Base-by-base conservation (phyloP, 768 basidiomycete genomes). In the Omphalotus guepiniiformis region DNA sequence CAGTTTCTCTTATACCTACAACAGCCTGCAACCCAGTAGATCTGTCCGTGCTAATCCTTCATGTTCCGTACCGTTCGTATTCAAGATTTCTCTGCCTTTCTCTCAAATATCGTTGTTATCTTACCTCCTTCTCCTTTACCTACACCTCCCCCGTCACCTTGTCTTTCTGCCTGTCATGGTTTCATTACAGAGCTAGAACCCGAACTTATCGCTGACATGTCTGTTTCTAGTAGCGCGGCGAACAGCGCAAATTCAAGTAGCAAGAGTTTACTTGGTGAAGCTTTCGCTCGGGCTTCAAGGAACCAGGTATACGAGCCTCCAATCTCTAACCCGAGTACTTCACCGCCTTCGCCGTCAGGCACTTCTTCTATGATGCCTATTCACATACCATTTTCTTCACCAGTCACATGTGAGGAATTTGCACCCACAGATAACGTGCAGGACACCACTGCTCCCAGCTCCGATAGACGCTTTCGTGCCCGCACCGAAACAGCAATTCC, bases 81-180 rank as follows among this genome's bases (percentile, higher is more conserved):
- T 22, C 46, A 22, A 23, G 23, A 29, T 21, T 26, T 47, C 21
- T 39, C 46, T 8, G 28, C 32, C 3, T 23, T 22, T 13, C 38
- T 47, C 7, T 38, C 46, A 21, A 23, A 39, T 18, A 6, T 39
- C 9, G 38, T 47, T 25, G 34, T 46, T n/a, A 16, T 44, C n/a
- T 26, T 46, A 28, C 44, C 46, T 13, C 26, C 46, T 19, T 29
- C 37, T 6, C 46, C 46, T 13, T 22, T 32, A 19, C 38, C 38
- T 6, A 27, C 46, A 4, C 46, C 36, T 29, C 29, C 46, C 21
- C 27, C 11, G 25, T 25, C 44, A 23, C 25, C 16, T 47, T n/a
- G 34, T n/a, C 28, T 26, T 38, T 34, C 34, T 47, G 11, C 8
- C 2, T 34, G 5, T 34, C 12, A 18, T 46, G n/a, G 23, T 8